Percentiles rank a stretch among this genome's conserved stretches.
Evolutionary conservation across 1,139 yeast species (phyloP).

Genomic region (Ogataea hybrid): DNA sequence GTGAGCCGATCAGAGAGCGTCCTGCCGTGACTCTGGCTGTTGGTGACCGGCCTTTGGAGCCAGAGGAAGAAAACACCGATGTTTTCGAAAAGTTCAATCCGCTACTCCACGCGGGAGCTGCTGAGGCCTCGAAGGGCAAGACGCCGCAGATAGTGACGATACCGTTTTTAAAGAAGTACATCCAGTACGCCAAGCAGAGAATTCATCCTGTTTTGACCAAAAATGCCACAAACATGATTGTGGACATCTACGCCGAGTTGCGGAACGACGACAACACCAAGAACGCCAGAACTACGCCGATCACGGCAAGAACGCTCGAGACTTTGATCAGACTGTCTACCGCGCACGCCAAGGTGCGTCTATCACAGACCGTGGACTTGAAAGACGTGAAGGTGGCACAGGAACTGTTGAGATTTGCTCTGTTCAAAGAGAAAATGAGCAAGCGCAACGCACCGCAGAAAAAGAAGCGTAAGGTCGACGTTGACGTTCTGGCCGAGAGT

Average conservation of each 20-base stretch:
- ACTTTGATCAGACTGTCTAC: conserved; percentile 93
- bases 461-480: conserved; percentile 26
- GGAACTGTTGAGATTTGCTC: conserved; percentile 76
- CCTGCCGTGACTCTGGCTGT: conserved; percentile 71
- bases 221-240: conserved; percentile 79
- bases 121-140: conserved; percentile 35
- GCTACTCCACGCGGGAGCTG: conserved; percentile 78
- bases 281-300: conserved; percentile 87
- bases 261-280: conserved; percentile 79
- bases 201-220: conserved; percentile 77
- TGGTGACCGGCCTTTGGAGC: conserved; percentile 54
- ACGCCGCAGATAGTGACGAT: conserved; percentile 71
- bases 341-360: conserved; percentile 94
- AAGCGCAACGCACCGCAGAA: conserved; percentile 31
- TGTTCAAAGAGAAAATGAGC: conserved; percentile 70
- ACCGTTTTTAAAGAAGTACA: conserved; percentile 84
- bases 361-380: conserved; percentile 70
- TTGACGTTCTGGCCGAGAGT: conserved; percentile 7
- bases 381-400: conserved; percentile 88
- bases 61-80: conserved; percentile 42
- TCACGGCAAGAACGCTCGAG: conserved; percentile 97
- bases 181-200: conserved; percentile 92
- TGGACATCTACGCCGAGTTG: conserved; percentile 72
- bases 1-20: conserved; percentile 88
- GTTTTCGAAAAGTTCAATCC: conserved; percentile 84